Evolutionary conservation across 768 basidiomycete genomes (phyloP).

Genomic region (Termitomyces sp.): DNA sequence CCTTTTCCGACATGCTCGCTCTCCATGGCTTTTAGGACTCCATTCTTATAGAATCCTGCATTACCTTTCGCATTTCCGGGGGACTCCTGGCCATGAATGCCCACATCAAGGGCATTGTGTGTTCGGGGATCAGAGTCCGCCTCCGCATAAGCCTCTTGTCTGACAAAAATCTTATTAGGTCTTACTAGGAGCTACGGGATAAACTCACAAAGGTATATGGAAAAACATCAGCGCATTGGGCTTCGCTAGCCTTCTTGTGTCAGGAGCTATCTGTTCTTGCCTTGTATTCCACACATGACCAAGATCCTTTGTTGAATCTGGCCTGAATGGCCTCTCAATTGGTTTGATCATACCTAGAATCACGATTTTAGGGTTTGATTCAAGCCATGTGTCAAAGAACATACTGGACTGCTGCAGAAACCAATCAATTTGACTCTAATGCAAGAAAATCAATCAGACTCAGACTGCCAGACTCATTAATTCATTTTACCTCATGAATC

Average conservation of each 20-base stretch:
- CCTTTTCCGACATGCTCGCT: conserved; percentile 54
- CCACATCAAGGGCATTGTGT: conserved; percentile 65
- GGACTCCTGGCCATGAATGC: conserved; percentile 55
- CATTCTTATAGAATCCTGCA: conserved; percentile 84
- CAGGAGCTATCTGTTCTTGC: conserved; percentile 60
- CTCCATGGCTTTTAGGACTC: conserved; percentile 68
- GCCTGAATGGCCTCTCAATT: conserved; percentile 81
- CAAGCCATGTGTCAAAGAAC: conserved; percentile 9
- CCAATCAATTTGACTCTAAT: conserved; percentile 83
- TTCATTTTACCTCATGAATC: conserved; percentile 57
- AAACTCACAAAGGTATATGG: conserved; percentile 87
- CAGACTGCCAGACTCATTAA: neutral
- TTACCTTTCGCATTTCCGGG: conserved; percentile 65
- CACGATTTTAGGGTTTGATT: neutral
- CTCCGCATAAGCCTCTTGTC: conserved; percentile 71
- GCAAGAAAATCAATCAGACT: neutral
- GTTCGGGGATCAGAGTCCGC: conserved; percentile 64
- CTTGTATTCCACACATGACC: conserved; percentile 59
- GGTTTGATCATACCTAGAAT: conserved; percentile 54
- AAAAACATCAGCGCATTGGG: conserved; percentile 98
- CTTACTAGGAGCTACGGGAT: neutral
- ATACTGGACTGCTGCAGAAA: conserved; percentile 76
- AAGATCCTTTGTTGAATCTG: conserved; percentile 71
- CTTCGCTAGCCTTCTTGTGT: conserved; percentile 65
- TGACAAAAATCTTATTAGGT: conserved; percentile 23